These are phyloP conservation scores for Miscanthus sacchariflorus DNA, from an alignment of 202 grass and related monocot genomes.

Conservation along the genomic window DNA sequence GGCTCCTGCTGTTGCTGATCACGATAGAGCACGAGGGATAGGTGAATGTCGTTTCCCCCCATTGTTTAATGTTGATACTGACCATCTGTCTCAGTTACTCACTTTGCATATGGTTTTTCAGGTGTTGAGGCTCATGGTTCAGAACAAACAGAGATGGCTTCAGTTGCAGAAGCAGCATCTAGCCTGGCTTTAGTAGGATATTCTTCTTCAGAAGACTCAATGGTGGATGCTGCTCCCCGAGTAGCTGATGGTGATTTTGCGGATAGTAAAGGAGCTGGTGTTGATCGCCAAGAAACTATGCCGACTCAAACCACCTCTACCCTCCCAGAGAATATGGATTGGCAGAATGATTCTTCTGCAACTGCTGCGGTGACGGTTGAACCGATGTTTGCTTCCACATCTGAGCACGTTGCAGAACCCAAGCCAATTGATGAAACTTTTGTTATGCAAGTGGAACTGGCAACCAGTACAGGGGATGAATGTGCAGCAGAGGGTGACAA, in stretches of 20 bases:
- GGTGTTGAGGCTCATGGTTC: slow-evolving; percentile 34
- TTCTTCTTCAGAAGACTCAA: slow-evolving; percentile 51
- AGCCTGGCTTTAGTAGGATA: slow-evolving; percentile 50
- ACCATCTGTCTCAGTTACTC: not conserved
- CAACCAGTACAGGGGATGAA: slow-evolving; percentile 2
- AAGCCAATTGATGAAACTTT: slow-evolving; percentile 28
- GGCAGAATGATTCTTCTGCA: slow-evolving; percentile 4
- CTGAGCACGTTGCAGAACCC: slow-evolving; percentile 13
- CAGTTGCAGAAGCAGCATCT: slow-evolving; percentile 24
- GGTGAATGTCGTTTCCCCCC: not conserved
- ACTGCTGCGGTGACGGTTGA: not conserved
- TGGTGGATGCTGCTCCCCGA: slow-evolving; percentile 38
- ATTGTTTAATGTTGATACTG: not conserved
- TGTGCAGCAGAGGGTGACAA: slow-evolving; percentile 13
- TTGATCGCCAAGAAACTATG: slow-evolving; percentile 31
- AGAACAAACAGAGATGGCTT: slow-evolving; percentile 21
- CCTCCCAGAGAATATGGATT: slow-evolving; percentile 24
- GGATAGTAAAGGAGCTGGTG: slow-evolving; percentile 27
- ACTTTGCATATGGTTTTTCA: slow-evolving; percentile 48
- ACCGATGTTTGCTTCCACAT: not conserved
- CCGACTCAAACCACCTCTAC: slow-evolving; percentile 9
- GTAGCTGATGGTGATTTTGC: slow-evolving; percentile 34
- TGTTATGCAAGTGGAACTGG: slow-evolving; percentile 27
- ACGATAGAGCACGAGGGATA: not conserved
- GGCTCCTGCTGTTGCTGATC: not conserved